Base-by-base conservation (phyloP, 1,284 basidiomycete genomes). In the Caloboletus firmus region DNA sequence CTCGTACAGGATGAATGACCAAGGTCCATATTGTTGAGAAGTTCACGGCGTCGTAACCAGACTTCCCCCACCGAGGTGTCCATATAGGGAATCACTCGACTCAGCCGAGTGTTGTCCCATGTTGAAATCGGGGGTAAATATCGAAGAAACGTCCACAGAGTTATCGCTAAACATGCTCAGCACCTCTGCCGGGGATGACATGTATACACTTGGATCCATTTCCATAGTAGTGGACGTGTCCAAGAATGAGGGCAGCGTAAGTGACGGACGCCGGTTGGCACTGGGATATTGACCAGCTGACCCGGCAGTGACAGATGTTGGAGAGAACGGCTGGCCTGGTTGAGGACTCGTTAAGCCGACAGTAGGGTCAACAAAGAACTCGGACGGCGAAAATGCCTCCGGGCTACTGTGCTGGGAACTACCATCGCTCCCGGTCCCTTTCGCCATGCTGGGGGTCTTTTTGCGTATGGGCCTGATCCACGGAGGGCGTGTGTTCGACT, bases 391-490 rank as follows among this genome's bases (percentile, higher is more conserved):
- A 64, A 83, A 85, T 10, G 78, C 76, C 63, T 88, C 85, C 3
- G 84, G 82, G 59, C 83, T 83, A 60, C 83, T 82, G 45, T 81
- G 79, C 40, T 82, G 80, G 8, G 79, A 78, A 18, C 80, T 73
- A 18, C 79, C 76, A 34, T 77, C 77, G 52, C 72, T 80, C 51
- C 67, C 59, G 13, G 49, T 35, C 20, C 63, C 51, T 65, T 74
- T 63, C 62, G 71, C 64, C 47, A 74, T 50, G 40, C 77, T 79
- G 2, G 80, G 73, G 5, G 79, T 79, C 74, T 89, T 89, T 70
- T 90, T 91, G 50, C 89, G 86, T 4, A 93, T 85, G 8, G 92
- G 93, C 32, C 91, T 82, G 52, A 94, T 83, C 92, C 92, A 95
- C 8, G 91, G 88, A 0, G 90, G 91, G 28, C 87, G 76, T 8